These are phyloP conservation scores for Pythium volutum DNA, from an alignment of 352 stramenopile genomes.

Conservation along the genomic window DNA sequence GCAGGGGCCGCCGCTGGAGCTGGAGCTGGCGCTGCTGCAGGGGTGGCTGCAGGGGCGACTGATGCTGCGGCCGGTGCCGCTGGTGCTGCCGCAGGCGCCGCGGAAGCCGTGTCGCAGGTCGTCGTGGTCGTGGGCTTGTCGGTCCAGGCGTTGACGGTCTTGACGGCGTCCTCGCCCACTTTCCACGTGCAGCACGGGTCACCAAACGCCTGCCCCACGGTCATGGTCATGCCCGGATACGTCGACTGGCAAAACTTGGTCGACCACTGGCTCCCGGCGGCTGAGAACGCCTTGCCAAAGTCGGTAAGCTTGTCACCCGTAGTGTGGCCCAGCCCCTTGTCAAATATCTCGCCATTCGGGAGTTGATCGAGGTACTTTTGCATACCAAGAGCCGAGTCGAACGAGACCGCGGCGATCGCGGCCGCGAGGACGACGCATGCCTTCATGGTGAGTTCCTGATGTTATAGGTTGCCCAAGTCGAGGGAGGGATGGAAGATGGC, in stretches of 20 bases:
- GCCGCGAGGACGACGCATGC: conserved; percentile 62
- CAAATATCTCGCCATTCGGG: conserved; percentile 32
- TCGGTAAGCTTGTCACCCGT: conserved; percentile 28
- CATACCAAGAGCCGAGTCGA: conserved; percentile 46
- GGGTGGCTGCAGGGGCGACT: neutral
- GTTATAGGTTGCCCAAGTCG: neutral
- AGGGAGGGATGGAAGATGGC: too few relatives aligned
- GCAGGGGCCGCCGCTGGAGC: neutral
- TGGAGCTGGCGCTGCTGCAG: neutral
- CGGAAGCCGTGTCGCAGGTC: neutral
- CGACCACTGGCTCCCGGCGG: conserved; percentile 28
- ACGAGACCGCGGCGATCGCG: conserved; percentile 53
- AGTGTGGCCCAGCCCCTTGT: conserved; percentile 9
- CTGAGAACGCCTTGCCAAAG: conserved; percentile 35
- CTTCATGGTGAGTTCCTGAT: conserved; percentile 39
- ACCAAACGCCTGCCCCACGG: conserved; percentile 51
- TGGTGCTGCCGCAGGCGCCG: conserved; percentile 2
- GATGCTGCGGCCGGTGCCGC: neutral
- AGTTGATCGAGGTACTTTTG: conserved; percentile 33
- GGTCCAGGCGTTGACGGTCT: conserved; percentile 12
- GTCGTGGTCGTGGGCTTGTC: conserved; percentile 12
- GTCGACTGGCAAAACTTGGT: conserved; percentile 32
- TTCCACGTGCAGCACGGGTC: conserved; percentile 53
- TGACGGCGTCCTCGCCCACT: conserved; percentile 11
- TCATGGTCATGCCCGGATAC: conserved; percentile 34